A percentile compares a stretch with the other conserved stretches of the same genome.
Conservation (phyloP, 2,329 filamentous ascomycete genomes). For the Atkinsonella texensis region DNA sequence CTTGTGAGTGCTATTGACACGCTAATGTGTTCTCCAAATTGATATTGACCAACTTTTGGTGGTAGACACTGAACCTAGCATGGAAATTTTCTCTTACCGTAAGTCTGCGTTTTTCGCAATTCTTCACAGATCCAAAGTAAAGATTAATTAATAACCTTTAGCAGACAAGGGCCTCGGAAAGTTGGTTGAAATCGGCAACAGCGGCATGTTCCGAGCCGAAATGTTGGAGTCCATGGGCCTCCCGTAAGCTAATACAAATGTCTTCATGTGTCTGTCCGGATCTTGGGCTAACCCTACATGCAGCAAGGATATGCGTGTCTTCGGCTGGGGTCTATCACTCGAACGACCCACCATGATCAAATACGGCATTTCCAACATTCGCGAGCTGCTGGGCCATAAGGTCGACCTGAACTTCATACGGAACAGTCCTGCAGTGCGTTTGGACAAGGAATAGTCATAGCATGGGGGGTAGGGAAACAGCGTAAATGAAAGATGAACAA, state of each 20-base stretch:
- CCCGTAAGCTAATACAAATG: conserved; percentile 29
- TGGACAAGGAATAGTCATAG: conserved; percentile 61
- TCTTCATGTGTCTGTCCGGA: neutral
- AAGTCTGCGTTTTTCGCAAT: neutral
- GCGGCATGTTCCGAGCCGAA: conserved; percentile 96
- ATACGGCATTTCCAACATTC: conserved; percentile 79
- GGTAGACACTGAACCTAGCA: conserved; percentile 72
- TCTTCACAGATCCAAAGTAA: neutral
- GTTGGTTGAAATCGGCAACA: conserved; percentile 96
- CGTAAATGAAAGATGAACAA: neutral
- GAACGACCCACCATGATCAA: conserved; percentile 98
- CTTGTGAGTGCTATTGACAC: conserved; percentile 6
- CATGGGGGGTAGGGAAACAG: neutral
- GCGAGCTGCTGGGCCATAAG: conserved; percentile 87
- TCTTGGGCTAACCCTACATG: neutral
- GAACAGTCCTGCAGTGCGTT: conserved; percentile 76
- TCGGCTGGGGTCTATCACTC: conserved; percentile 83
- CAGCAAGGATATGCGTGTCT: conserved; percentile 72
- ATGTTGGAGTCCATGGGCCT: conserved; percentile 94
- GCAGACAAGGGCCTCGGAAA: conserved; percentile 66
- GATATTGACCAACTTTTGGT: conserved; percentile 61
- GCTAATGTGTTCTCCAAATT: too few species aligned
- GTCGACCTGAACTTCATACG: conserved; percentile 90
- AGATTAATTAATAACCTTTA: neutral
- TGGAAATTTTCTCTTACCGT: conserved; percentile 94